Conservation (phyloP, 768 basidiomycete species). For the Lactarius deliciosus region DNA sequence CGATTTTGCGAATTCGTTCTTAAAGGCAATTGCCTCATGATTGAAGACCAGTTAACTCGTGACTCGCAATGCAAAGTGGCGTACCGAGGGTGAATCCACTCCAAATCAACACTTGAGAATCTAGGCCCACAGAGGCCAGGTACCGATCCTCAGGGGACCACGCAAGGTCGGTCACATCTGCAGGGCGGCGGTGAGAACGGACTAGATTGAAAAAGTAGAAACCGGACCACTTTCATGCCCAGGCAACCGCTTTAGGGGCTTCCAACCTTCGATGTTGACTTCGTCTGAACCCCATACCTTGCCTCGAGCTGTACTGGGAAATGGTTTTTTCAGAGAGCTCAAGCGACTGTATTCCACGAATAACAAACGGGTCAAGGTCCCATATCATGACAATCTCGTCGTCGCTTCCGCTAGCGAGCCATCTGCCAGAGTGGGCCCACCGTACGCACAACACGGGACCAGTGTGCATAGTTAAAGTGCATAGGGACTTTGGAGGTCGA, state of each 20-base stretch:
- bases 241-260: slow-evolving; percentile 84
- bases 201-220: slow-evolving; percentile 13
- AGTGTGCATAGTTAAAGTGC: slow-evolving; percentile 90
- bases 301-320: slow-evolving; percentile 66
- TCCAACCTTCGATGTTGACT: slow-evolving; percentile 97
- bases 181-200: slow-evolving; percentile 4
- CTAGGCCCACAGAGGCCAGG: slow-evolving; percentile 90
- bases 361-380: slow-evolving; percentile 91
- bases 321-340: not conserved
- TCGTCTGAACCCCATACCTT: slow-evolving; percentile 95
- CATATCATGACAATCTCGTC: slow-evolving; percentile 96
- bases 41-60: not conserved
- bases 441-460: slow-evolving; percentile 89
- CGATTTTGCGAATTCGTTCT: slow-evolving; percentile 85
- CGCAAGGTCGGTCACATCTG: slow-evolving; percentile 93
- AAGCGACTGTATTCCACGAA: not conserved
- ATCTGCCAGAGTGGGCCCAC: slow-evolving; percentile 92
- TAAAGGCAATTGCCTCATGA: slow-evolving; percentile 1
- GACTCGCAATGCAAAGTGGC: slow-evolving; percentile 29
- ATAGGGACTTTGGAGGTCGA: slow-evolving; percentile 80
- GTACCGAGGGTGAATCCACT: slow-evolving; percentile 87
- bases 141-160: slow-evolving; percentile 94
- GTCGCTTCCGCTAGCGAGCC: slow-evolving; percentile 95
- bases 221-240: slow-evolving; percentile 90
- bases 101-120: slow-evolving; percentile 91